Percentiles rank a stretch among this genome's conserved stretches.
phyloP scores from a whole-genome alignment of 495 filamentous ascomycete genomes.

The Lepraria neglecta region DNA sequence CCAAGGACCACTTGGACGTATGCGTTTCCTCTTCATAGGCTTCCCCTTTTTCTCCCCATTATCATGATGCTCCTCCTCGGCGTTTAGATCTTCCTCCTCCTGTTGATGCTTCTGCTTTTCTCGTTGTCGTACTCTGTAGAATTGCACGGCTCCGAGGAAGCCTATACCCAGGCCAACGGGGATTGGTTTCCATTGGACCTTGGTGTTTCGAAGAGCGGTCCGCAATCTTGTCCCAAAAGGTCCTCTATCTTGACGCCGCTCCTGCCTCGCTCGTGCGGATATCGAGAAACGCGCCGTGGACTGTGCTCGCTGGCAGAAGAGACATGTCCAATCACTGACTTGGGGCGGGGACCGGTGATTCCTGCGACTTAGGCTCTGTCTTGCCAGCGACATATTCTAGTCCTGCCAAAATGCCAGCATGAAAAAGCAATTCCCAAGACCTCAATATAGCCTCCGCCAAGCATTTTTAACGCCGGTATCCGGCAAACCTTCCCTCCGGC shows the following conservation, averaged over 20 bases:
- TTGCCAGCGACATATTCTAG: constrained; percentile 22
- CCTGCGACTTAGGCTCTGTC: constrained; percentile 35
- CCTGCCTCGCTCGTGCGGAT: constrained; percentile 32
- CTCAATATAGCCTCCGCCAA: neutral
- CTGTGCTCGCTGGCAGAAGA: constrained; percentile 15
- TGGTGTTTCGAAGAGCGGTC: constrained; percentile 62
- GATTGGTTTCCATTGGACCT: constrained; percentile 92
- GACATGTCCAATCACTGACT: constrained; percentile 12
- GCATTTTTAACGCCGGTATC: neutral
- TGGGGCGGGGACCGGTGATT: too few species aligned
- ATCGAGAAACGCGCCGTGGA: constrained; percentile 14
- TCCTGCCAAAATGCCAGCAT: neutral
- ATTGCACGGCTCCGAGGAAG: constrained; percentile 75
- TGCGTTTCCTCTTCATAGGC: constrained; percentile 60
- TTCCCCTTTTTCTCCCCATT: constrained; percentile 32
- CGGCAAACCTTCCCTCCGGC: constrained; percentile 2
- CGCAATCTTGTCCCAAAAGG: constrained; percentile 59
- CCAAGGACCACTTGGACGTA: constrained; percentile 86
- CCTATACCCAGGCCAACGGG: constrained; percentile 83
- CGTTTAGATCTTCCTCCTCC: constrained; percentile 43
- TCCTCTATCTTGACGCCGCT: constrained; percentile 41
- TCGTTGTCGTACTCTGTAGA: constrained; percentile 65
- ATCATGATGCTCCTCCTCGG: neutral
- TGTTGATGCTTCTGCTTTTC: constrained; percentile 44
- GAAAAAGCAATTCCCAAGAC: neutral